Percentiles rank a stretch among this genome's conserved stretches.
phyloP scores from a whole-genome alignment of 2,329 filamentous ascomycete genomes.

The Trichoderma endophyticum region DNA sequence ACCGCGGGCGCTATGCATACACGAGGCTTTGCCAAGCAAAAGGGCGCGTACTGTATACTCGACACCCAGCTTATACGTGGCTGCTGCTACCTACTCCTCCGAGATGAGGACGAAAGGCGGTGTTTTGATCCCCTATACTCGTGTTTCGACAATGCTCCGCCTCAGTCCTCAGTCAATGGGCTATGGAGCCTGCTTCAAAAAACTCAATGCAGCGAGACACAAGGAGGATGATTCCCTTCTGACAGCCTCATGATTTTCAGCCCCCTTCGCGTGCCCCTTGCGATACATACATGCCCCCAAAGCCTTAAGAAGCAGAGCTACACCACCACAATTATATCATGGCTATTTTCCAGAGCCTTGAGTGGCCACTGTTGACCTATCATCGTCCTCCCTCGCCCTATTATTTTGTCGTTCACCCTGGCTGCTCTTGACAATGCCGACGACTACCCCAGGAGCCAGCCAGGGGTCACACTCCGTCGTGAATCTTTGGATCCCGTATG shows the following conservation, averaged over 20 bases:
- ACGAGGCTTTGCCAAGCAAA: neutral
- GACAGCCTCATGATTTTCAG: neutral
- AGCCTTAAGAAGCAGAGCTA: neutral
- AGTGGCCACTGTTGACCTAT: constrained; percentile 15
- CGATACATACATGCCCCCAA: neutral
- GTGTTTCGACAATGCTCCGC: neutral
- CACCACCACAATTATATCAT: neutral
- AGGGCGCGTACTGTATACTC: neutral
- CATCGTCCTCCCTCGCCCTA: neutral
- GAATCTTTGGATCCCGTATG: constrained; percentile 17
- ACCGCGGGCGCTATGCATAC: neutral
- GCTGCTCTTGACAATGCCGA: constrained; percentile 7
- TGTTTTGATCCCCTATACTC: neutral
- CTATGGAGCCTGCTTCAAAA: neutral
- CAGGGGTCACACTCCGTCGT: constrained; percentile 8
- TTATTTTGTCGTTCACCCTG: neutral
- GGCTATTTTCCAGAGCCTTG: constrained; percentile 12
- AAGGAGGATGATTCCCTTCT: neutral
- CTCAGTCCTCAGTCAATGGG: neutral
- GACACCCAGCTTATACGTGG: neutral
- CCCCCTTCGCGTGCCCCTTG: neutral
- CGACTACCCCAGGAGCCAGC: neutral
- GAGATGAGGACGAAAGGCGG: neutral
- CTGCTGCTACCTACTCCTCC: neutral
- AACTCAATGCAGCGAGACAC: neutral